Conservation (phyloP, 2,329 filamentous ascomycete species). For the Arthrobotrys pseudoclavata region DNA sequence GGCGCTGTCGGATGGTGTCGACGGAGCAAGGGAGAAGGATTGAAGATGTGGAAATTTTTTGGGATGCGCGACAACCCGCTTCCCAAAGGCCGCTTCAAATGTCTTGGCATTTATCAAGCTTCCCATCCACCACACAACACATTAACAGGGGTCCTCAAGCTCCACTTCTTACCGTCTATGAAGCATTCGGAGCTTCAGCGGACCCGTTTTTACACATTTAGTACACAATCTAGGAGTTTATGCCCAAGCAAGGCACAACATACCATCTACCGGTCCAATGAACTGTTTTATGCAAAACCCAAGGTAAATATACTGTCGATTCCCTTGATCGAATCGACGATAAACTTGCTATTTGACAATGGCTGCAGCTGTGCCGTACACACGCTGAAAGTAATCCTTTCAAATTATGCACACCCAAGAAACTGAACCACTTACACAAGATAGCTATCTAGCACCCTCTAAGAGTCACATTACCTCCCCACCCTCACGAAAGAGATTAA, state of each 20-base stretch:
- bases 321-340: not conserved
- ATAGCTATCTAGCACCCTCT: too few species aligned
- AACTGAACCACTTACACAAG: too few species aligned
- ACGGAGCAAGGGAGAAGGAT: constrained; percentile 26
- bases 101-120: constrained; percentile 14
- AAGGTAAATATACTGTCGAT: too few species aligned
- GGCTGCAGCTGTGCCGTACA: not conserved
- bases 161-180: not conserved
- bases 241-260: too few species aligned
- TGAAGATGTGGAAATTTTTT: constrained; percentile 35
- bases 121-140: constrained; percentile 3
- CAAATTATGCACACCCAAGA: too few species aligned
- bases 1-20: constrained; percentile 1
- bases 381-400: too few species aligned
- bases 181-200: not conserved
- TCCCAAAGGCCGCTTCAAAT: constrained; percentile 9
- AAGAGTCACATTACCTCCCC: too few species aligned
- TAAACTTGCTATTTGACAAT: not conserved
- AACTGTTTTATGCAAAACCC: too few species aligned
- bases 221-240: not conserved
- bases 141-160: not conserved
- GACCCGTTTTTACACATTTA: not conserved
- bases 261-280: too few species aligned
- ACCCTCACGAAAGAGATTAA: too few species aligned
- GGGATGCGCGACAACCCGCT: constrained; percentile 34